Percentiles rank a stretch among this genome's conserved stretches.
These are phyloP conservation scores for Yarrowia hollandica DNA, from an alignment of 805 yeast genomes.

Conservation along the genomic window DNA sequence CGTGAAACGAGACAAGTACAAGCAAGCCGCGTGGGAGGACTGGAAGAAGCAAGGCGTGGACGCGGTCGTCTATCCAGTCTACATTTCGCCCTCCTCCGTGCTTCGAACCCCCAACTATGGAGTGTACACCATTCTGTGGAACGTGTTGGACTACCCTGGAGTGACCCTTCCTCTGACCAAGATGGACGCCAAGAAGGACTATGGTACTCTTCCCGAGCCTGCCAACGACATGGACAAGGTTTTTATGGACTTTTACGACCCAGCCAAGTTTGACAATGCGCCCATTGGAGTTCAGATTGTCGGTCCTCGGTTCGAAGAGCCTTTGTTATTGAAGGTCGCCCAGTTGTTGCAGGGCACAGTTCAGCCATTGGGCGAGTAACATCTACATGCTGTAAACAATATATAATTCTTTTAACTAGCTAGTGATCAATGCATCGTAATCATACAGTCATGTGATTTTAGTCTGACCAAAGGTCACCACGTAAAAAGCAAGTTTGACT, in stretches of 20 bases:
- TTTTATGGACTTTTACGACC: slow-evolving; percentile 44
- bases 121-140: slow-evolving; percentile 32
- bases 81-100: background rate
- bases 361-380: background rate
- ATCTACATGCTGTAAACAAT: too few relatives aligned
- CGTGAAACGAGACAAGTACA: slow-evolving; percentile 43
- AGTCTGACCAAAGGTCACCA: too few relatives aligned
- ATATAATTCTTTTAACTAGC: too few relatives aligned
- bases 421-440: too few relatives aligned
- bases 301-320: slow-evolving; percentile 45
- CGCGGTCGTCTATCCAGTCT: slow-evolving; percentile 21
- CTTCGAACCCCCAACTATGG: background rate
- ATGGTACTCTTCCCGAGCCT: slow-evolving; percentile 28
- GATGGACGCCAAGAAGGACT: slow-evolving; percentile 47
- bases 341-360: slow-evolving; percentile 1
- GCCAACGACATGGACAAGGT: slow-evolving; percentile 32
- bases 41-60: slow-evolving; percentile 43
- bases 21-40: slow-evolving; percentile 39
- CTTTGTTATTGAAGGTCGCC: background rate
- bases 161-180: slow-evolving; percentile 32
- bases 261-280: slow-evolving; percentile 51
- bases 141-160: slow-evolving; percentile 34
- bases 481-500: too few relatives aligned
- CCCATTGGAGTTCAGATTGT: slow-evolving; percentile 60
- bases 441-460: too few relatives aligned